Conservation (phyloP, 106 monocot genomes). For the Allium sativum region DNA sequence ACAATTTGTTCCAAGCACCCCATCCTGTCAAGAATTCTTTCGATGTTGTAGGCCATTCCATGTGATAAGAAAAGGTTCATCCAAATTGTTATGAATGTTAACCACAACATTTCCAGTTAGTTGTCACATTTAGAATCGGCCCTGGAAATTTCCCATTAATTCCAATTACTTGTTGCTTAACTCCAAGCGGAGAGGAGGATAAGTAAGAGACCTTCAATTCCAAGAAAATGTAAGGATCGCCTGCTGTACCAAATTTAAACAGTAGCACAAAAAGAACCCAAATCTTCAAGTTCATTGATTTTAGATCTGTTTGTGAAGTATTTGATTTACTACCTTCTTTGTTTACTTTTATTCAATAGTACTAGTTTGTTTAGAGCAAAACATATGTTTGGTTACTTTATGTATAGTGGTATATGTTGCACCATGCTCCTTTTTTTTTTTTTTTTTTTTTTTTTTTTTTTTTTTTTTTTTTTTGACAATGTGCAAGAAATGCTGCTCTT, state of each 20-base stretch:
- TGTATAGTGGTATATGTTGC: too few species aligned
- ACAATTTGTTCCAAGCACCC: constrained; percentile 92
- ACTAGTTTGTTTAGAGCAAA: too few species aligned
- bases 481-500: too few species aligned
- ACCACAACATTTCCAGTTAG: constrained; percentile 96
- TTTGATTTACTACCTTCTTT: too few species aligned
- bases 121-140: constrained; percentile 72
- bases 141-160: constrained; percentile 89
- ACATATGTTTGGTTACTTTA: too few species aligned
- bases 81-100: constrained; percentile 72
- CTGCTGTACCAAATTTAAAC: constrained; percentile 5
- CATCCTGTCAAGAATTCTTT: constrained; percentile 95
- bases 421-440: too few species aligned
- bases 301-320: too few species aligned
- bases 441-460: too few species aligned
- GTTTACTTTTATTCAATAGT: too few species aligned
- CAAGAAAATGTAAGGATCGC: constrained; percentile 30
- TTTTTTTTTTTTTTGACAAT: too few species aligned
- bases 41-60: constrained; percentile 93
- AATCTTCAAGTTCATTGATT: too few species aligned
- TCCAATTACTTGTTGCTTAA: constrained; percentile 77
- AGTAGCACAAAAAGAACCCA: too few species aligned
- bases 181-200: constrained; percentile 44
- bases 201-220: constrained; percentile 58
- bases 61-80: constrained; percentile 91